A percentile compares a stretch with the other conserved stretches of the same genome.
These are phyloP conservation scores for Ceratobasidium sp. DNA, from an alignment of 1,284 basidiomycete genomes.

Conservation along the genomic window DNA sequence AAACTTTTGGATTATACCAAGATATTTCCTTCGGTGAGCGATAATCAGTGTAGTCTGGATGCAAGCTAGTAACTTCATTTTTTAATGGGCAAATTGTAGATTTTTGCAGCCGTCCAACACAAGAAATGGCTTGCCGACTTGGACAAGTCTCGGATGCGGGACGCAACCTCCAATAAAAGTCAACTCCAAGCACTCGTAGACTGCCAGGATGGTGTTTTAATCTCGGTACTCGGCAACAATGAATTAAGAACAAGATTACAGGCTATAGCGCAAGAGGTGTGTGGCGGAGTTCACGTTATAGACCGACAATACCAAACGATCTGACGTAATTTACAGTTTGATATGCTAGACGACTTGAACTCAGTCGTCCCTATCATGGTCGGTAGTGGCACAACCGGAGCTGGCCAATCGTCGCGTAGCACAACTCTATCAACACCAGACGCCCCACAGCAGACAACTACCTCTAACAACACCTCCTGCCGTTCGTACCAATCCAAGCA, in stretches of 20 bases:
- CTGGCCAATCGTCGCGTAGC: neutral
- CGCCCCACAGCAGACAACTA: too few relatives aligned
- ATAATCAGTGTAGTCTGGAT: neutral
- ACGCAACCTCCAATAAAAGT: conserved; percentile 1
- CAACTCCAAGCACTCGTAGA: conserved; percentile 19
- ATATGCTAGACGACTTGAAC: conserved; percentile 5
- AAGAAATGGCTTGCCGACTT: conserved; percentile 21
- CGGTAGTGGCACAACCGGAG: neutral
- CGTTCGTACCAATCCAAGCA: neutral
- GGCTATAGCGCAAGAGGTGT: conserved; percentile 1
- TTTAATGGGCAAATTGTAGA: neutral
- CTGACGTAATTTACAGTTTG: neutral
- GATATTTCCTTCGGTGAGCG: conserved; percentile 2
- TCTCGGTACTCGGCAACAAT: neutral
- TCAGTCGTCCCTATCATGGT: neutral
- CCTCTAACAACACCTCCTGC: neutral
- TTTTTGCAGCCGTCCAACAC: conserved; percentile 2
- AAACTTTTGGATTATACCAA: neutral
- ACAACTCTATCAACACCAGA: neutral
- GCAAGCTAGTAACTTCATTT: neutral
- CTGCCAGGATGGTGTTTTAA: neutral
- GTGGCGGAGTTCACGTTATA: neutral
- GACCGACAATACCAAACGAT: neutral
- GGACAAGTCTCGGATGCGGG: conserved; percentile 12
- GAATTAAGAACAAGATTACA: neutral